A percentile compares a stretch with the other conserved stretches of the same genome.
These are phyloP conservation scores for Phlebiopsis gigantea DNA, from an alignment of 768 basidiomycete species.

Conservation along the genomic window DNA sequence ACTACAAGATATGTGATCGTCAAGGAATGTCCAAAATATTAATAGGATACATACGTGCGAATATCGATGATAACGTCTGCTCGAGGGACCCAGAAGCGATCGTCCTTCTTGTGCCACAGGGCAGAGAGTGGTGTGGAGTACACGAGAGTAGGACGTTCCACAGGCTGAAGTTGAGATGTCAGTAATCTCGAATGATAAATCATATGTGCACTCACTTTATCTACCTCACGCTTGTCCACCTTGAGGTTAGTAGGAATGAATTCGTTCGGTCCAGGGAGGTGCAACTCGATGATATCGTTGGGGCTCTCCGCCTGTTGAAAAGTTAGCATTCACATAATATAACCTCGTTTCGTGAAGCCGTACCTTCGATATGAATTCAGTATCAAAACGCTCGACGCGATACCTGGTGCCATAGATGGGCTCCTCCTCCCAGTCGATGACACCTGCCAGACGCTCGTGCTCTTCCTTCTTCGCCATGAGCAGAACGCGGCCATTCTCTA, in stretches of 20 bases:
- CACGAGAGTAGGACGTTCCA: conserved; percentile 70
- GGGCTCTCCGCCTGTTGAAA: conserved; percentile 25
- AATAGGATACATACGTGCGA: conserved; percentile 48
- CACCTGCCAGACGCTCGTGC: conserved; percentile 42
- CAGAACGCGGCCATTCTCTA: conserved; percentile 60
- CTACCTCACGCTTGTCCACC: conserved; percentile 69
- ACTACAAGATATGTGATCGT: conserved; percentile 28
- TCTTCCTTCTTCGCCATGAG: conserved; percentile 76
- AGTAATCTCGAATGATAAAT: neutral
- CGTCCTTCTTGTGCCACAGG: conserved; percentile 97
- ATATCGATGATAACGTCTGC: conserved; percentile 73
- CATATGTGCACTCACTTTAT: conserved; percentile 42
- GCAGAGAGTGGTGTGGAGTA: conserved; percentile 61
- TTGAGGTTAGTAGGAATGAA: conserved; percentile 88
- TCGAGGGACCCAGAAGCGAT: conserved; percentile 93
- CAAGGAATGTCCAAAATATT: neutral
- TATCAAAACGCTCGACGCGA: conserved; percentile 62
- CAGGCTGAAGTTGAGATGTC: conserved; percentile 43
- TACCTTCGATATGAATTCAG: conserved; percentile 49
- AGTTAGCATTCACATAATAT: neutral
- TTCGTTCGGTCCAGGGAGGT: conserved; percentile 79
- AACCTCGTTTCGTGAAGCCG: neutral
- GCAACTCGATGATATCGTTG: conserved; percentile 64
- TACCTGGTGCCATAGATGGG: conserved; percentile 93
- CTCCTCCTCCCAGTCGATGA: conserved; percentile 64